phyloP scores from a whole-genome alignment of 2,329 filamentous ascomycete genomes.

The Diaporthe citri region DNA sequence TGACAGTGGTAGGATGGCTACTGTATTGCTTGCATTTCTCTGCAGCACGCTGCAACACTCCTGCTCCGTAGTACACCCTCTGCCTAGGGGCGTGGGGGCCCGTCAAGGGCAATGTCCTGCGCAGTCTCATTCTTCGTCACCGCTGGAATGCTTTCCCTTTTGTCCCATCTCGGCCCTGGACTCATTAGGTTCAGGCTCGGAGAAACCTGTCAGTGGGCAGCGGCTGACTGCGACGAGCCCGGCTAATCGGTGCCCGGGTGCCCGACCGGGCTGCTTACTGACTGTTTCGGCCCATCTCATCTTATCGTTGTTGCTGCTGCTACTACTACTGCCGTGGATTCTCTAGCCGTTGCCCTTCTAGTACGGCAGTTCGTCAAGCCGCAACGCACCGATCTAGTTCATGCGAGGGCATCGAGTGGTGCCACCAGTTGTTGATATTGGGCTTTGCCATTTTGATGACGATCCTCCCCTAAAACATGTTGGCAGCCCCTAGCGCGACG shows the following conservation, averaged over 20 bases:
- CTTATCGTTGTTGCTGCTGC: not conserved
- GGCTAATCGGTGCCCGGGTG: conserved; percentile 18
- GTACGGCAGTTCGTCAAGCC: not conserved
- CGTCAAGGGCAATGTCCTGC: not conserved
- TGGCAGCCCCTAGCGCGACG: conserved; percentile 24
- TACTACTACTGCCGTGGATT: conserved; percentile 12
- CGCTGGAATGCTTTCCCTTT: conserved; percentile 1
- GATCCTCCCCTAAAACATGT: not conserved
- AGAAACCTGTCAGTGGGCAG: conserved; percentile 11
- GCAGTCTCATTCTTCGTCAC: not conserved
- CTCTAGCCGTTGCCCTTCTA: conserved; percentile 9
- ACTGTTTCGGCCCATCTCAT: conserved; percentile 4
- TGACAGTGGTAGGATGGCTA: not conserved
- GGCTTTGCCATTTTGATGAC: not conserved
- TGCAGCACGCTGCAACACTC: not conserved
- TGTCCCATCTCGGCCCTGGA: not conserved
- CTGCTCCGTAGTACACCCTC: not conserved
- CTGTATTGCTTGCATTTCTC: conserved; percentile 1
- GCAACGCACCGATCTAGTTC: conserved; percentile 13
- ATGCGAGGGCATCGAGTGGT: conserved; percentile 18
- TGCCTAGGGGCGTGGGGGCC: not conserved
- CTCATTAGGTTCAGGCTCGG: not conserved
- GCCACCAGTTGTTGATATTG: conserved; percentile 3
- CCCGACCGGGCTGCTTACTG: conserved; percentile 20
- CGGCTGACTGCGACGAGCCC: conserved; percentile 18